A percentile compares a stretch with the other conserved stretches of the same genome.
Conservation (phyloP, 2,329 filamentous ascomycete genomes). For the Aspergillus sp. region DNA sequence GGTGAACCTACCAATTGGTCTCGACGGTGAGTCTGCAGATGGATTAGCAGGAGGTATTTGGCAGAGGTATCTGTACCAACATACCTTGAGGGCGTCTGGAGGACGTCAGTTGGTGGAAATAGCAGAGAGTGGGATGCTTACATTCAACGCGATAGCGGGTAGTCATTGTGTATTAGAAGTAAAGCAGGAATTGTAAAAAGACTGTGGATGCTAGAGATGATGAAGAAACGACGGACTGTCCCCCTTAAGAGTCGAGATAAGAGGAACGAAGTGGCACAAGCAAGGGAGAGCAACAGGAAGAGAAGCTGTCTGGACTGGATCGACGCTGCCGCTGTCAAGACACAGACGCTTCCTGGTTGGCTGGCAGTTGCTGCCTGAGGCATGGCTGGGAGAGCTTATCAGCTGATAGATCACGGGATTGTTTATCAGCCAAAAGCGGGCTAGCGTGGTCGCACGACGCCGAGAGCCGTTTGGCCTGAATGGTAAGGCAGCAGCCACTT, state of each 20-base stretch:
- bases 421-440: no score
- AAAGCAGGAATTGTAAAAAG: no score
- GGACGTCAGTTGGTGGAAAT: constrained; percentile 11
- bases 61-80: constrained; percentile 15
- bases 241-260: neutral
- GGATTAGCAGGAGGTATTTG: constrained; percentile 4
- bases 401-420: neutral
- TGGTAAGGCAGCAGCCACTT: no score
- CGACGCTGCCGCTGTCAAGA: neutral
- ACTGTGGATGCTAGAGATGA: neutral
- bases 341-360: neutral
- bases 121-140: constrained; percentile 43
- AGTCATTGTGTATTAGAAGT: constrained; percentile 37
- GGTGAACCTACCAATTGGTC: constrained; percentile 72
- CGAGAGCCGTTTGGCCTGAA: no score
- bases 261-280: neutral
- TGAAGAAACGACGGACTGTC: neutral
- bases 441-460: neutral
- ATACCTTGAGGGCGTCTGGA: constrained; percentile 64
- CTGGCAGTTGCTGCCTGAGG: neutral
- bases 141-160: constrained; percentile 65
- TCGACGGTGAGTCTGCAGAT: constrained; percentile 72
- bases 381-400: neutral
- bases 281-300: neutral
- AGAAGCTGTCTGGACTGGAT: neutral